Conservation (phyloP, 2,329 filamentous ascomycete genomes). For the Aurifilum marmelostoma region DNA sequence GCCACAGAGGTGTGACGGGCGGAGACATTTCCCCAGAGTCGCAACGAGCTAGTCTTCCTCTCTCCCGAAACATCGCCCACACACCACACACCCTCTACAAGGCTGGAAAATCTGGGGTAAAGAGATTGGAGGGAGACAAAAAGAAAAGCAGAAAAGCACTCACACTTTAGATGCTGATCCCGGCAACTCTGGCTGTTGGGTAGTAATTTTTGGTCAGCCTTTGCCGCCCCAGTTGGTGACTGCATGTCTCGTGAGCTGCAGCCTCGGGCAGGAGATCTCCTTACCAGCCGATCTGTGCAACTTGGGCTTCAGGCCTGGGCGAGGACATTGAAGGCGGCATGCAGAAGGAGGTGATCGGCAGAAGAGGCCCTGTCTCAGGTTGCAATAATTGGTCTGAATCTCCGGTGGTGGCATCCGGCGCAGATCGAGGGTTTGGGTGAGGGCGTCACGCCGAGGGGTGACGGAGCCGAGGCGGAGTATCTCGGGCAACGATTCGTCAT, state of each 20-base stretch:
- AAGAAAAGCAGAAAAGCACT: slow-evolving; percentile 30
- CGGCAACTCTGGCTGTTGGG: slow-evolving; percentile 48
- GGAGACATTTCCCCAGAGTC: background rate
- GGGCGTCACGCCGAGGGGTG: slow-evolving; percentile 5
- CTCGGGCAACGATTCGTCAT: slow-evolving; percentile 18
- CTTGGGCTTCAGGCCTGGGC: slow-evolving; percentile 22
- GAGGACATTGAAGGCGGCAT: slow-evolving; percentile 22
- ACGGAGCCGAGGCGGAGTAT: slow-evolving; percentile 19
- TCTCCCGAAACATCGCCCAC: background rate
- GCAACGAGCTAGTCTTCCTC: background rate
- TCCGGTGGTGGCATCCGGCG: slow-evolving; percentile 6
- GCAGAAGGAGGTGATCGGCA: slow-evolving; percentile 1
- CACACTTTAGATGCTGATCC: slow-evolving; percentile 52
- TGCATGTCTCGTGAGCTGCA: background rate
- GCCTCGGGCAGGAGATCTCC: background rate
- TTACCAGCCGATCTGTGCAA: slow-evolving; percentile 29
- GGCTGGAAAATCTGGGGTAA: background rate
- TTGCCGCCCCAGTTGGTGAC: background rate
- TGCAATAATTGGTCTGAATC: slow-evolving; percentile 15
- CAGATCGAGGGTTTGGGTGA: slow-evolving; percentile 7
- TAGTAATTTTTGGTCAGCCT: slow-evolving; percentile 9
- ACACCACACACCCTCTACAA: background rate
- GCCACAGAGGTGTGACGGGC: background rate
- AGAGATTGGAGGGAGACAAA: background rate
- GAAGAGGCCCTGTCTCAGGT: background rate